phyloP scores from a whole-genome alignment of 768 basidiomycete species.

The Lepiota brunneoincarnata region DNA sequence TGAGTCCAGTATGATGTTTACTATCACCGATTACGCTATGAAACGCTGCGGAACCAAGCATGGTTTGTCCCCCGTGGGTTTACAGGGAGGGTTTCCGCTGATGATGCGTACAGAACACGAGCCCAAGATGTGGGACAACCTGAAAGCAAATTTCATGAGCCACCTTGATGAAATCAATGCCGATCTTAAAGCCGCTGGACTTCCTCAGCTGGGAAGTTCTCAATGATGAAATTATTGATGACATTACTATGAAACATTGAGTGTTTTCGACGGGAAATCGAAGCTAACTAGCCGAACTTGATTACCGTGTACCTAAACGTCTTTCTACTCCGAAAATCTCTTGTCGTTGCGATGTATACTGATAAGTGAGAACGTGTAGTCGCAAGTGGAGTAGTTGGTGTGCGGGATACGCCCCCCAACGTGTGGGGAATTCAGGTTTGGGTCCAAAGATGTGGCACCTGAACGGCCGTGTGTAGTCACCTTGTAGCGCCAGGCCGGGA shows the following conservation, averaged over 20 bases:
- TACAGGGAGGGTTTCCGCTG: not conserved
- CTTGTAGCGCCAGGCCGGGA: no score
- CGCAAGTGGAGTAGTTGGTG: no score
- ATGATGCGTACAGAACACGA: conserved; percentile 44
- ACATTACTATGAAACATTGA: not conserved
- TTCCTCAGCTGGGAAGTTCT: conserved; percentile 25
- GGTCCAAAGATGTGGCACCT: no score
- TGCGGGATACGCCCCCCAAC: no score
- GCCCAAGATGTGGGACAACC: conserved; percentile 64
- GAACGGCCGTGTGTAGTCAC: no score
- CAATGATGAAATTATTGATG: not conserved
- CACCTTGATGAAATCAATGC: conserved; percentile 55
- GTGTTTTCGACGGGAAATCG: no score
- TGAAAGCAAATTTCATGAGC: conserved; percentile 56
- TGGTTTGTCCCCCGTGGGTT: conserved; percentile 29
- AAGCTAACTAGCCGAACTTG: no score
- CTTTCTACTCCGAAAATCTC: no score
- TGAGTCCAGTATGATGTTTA: conserved; percentile 60
- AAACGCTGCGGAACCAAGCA: conserved; percentile 57
- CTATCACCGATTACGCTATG: conserved; percentile 63
- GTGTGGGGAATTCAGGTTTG: no score
- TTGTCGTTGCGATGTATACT: no score
- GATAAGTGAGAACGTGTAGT: no score
- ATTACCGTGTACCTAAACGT: no score
- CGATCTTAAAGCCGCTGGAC: conserved; percentile 40